phyloP scores from a whole-genome alignment of 768 basidiomycete species.

The Hortiboletus campestris region DNA sequence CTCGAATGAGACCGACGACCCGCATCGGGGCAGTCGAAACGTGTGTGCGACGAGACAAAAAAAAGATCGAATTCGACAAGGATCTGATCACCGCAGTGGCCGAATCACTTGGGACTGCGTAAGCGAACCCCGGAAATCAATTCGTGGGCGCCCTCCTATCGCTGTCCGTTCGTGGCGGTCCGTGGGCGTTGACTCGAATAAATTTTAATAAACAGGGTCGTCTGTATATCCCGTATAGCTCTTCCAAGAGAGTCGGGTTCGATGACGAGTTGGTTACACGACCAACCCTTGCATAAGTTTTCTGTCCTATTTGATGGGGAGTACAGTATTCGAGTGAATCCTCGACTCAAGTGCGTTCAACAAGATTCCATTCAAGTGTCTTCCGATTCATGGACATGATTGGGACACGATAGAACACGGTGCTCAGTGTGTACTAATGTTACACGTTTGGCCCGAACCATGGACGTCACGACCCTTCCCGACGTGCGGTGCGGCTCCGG shows the following conservation, averaged over 20 bases:
- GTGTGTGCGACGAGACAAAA: background rate
- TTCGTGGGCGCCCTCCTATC: background rate
- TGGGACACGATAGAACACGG: background rate
- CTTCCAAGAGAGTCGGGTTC: background rate
- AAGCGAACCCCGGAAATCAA: background rate
- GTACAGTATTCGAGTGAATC: background rate
- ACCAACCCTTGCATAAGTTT: background rate
- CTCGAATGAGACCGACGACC: background rate
- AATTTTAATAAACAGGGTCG: background rate
- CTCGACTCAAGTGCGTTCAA: slow-evolving; percentile 9
- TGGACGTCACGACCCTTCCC: background rate
- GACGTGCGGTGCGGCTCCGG: background rate
- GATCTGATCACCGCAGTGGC: background rate
- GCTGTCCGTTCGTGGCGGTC: background rate
- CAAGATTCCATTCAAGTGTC: background rate
- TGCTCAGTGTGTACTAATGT: background rate
- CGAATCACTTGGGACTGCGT: background rate
- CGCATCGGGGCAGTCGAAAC: background rate
- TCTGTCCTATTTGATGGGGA: background rate
- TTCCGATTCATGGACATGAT: too few species aligned
- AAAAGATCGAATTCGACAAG: background rate
- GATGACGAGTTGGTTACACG: background rate
- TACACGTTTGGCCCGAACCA: background rate
- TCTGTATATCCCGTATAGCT: background rate
- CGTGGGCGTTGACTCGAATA: background rate